Evolutionary conservation across 495 filamentous ascomycete genomes (phyloP), one percentile per base, ranked within the genome.

Genomic region (Hypoxylon fuscum): DNA sequence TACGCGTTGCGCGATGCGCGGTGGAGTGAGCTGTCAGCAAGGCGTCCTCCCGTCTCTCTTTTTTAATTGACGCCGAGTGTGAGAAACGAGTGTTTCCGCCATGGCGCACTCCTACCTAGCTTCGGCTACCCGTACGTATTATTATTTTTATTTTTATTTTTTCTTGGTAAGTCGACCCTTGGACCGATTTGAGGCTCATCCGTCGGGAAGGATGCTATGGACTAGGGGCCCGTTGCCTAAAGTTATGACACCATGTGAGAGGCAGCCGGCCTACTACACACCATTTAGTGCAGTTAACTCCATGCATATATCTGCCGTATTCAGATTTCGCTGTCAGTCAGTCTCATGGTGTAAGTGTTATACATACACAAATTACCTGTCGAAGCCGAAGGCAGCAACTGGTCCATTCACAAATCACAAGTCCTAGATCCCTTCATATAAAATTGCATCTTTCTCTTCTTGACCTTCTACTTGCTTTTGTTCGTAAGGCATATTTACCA

Each of bases 201-300:
- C 42, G 43, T 38, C 57, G 40, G 49, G 57, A 66, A 68, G 57
- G 63, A 70, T 68, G 58, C 49, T 48, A 43, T 21, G 35, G 43
- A 53, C 50, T 47, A 40, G 47, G 44, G 66, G 53, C 35, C 32
- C 54, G 69, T 56, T 72, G 69, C 69, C 69, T 72, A 56, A 49
- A 68, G 44, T 52, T 56, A 70, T 68, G 66, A 68, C 69, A 69
- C 69, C 47, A 59, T 68, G 56, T 59, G 35, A 68, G 62, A 72
- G 67, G 66, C 69, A 70, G 27, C 69, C 67, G 37, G 54, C 53
- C 54, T 27, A 47, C 45, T 62, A 61, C 61, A 62, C 60, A 15
- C 8, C 40, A 51, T 52, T 47, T 53, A 59, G 59, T 49, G 51
- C 55, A 50, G 56, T 62, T 59, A 62, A n/a, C n/a, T n/a, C n/a